A percentile compares a stretch with the other conserved stretches of the same genome.
Evolutionary conservation across 1,139 yeast genomes (phyloP).

Genomic region (Debaryomyces fabryi): DNA sequence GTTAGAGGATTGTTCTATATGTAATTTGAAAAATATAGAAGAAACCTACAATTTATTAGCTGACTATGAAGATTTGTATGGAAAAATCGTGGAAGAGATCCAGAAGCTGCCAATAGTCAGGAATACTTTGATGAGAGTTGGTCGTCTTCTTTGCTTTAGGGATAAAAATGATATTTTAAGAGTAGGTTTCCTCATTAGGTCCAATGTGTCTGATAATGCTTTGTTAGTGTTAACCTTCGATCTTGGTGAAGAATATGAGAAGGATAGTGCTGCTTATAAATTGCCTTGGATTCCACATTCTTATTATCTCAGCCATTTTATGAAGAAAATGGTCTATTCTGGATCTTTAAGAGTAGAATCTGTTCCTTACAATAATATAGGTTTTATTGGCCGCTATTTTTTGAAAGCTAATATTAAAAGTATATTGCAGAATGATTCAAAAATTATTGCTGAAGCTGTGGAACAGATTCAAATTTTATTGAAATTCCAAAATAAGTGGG

Average conservation of each 20-base stretch:
- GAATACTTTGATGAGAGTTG: slow-evolving; percentile 49
- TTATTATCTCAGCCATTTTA: slow-evolving; percentile 28
- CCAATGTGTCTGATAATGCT: slow-evolving; percentile 30
- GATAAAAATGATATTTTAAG: slow-evolving; percentile 44
- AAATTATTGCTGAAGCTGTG: slow-evolving; percentile 44
- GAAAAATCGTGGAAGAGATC: slow-evolving; percentile 50
- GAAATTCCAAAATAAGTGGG: slow-evolving; percentile 47
- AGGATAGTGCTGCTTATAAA: slow-evolving; percentile 27
- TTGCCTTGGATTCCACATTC: slow-evolving; percentile 57
- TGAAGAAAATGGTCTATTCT: slow-evolving; percentile 33
- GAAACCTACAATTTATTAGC: slow-evolving; percentile 47
- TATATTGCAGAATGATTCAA: slow-evolving; percentile 46
- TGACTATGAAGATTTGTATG: slow-evolving; percentile 46
- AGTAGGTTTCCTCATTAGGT: slow-evolving; percentile 58
- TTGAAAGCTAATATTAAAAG: slow-evolving; percentile 45
- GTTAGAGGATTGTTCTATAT: slow-evolving; percentile 41
- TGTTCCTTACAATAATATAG: slow-evolving; percentile 52
- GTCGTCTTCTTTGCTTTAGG: slow-evolving; percentile 64
- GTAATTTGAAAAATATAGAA: slow-evolving; percentile 44
- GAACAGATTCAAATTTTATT: slow-evolving; percentile 44
- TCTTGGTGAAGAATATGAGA: slow-evolving; percentile 44
- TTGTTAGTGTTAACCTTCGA: slow-evolving; percentile 47
- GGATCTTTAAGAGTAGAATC: slow-evolving; percentile 41
- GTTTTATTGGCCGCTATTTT: slow-evolving; percentile 51
- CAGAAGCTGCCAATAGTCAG: slow-evolving; percentile 50